Evolutionary conservation across 140 eudicot genomes (phyloP).

Genomic region (Ambrosia hybrid): DNA sequence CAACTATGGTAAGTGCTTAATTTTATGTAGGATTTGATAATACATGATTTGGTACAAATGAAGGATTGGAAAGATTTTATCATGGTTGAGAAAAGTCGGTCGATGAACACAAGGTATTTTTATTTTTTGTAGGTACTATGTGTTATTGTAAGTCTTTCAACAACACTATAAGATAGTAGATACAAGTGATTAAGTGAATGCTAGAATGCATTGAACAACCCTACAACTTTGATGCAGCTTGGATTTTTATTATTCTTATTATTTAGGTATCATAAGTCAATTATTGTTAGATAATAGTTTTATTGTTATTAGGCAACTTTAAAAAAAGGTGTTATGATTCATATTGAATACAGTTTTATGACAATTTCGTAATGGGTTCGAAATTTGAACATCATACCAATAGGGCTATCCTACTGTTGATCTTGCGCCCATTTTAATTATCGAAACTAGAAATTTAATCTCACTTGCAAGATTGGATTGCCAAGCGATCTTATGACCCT

Average conservation of each 20-base stretch:
- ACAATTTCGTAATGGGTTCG: not conserved
- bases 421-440: not conserved
- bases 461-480: not conserved
- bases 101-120: not conserved
- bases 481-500: too few species aligned
- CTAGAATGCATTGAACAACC: not conserved
- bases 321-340: not conserved
- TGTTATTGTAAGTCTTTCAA: not conserved
- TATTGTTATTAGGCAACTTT: not conserved
- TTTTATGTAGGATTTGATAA: not conserved
- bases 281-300: not conserved
- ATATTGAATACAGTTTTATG: not conserved
- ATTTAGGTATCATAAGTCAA: not conserved
- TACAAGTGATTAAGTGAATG: not conserved
- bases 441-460: not conserved
- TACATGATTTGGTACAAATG: not conserved
- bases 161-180: not conserved
- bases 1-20: not conserved
- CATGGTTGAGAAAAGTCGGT: not conserved
- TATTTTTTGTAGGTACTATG: not conserved
- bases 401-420: not conserved
- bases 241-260: too few species aligned
- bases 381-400: conserved; percentile 2
- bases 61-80: too few species aligned
- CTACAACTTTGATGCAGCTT: not conserved